A percentile compares a stretch with the other conserved stretches of the same genome.
Evolutionary conservation across 2,329 filamentous ascomycete species (phyloP).

Genomic region (Chrysoporthe puriensis): DNA sequence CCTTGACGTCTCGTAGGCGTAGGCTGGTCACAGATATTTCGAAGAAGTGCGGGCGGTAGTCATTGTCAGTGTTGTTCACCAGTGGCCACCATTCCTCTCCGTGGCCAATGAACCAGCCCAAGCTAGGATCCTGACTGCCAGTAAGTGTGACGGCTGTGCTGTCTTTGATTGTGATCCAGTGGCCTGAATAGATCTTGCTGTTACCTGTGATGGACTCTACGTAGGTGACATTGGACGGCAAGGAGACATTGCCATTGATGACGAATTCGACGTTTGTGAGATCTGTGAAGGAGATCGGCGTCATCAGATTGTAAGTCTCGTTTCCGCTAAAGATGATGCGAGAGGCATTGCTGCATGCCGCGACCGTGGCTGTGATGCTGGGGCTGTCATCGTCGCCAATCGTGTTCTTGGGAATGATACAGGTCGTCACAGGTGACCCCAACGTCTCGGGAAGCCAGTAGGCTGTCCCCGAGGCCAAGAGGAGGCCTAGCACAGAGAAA

Average conservation of each 20-base stretch:
- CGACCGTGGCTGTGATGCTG: constrained; percentile 24
- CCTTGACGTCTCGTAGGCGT: constrained; percentile 31
- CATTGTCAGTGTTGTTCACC: constrained; percentile 28
- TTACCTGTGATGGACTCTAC: constrained; percentile 31
- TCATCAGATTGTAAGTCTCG: constrained; percentile 31
- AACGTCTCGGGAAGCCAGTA: constrained; percentile 30
- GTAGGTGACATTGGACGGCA: constrained; percentile 30
- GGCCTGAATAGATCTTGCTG: constrained; percentile 31
- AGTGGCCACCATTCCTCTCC: constrained; percentile 33
- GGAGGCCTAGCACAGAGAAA: neutral
- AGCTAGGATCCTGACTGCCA: constrained; percentile 27
- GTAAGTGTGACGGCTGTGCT: constrained; percentile 28
- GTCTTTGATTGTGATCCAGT: constrained; percentile 30
- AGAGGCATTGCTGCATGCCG: constrained; percentile 27
- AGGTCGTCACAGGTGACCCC: constrained; percentile 26
- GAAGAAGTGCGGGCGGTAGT: constrained; percentile 33
- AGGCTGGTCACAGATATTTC: constrained; percentile 29
- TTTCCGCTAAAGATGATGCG: constrained; percentile 29
- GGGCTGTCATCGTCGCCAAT: constrained; percentile 29
- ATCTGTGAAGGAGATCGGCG: constrained; percentile 29
- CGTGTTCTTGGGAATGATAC: constrained; percentile 29
- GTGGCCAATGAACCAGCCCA: constrained; percentile 32
- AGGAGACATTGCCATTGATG: constrained; percentile 31
- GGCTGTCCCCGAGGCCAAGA: constrained; percentile 11
- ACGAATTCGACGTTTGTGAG: constrained; percentile 31